These are phyloP conservation scores for Spizellomyces sp. DNA, from an alignment of 192 early-diverging fungal species.

Conservation along the genomic window DNA sequence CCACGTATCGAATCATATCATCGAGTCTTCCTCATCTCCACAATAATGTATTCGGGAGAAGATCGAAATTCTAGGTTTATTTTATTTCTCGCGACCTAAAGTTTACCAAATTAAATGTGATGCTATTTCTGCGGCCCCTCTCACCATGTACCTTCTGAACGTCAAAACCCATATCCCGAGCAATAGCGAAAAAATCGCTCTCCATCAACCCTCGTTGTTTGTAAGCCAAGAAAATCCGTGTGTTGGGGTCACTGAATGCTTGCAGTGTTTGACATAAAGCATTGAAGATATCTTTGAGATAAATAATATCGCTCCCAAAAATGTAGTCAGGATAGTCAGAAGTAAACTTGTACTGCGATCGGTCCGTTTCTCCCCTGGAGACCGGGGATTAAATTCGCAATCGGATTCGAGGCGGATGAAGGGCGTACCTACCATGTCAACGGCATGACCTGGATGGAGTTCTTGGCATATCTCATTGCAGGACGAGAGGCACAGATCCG, in stretches of 20 bases:
- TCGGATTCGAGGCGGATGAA: too few relatives aligned
- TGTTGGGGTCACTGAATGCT: constrained; percentile 20
- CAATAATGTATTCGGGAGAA: too few relatives aligned
- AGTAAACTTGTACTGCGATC: too few relatives aligned
- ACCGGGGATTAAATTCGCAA: too few relatives aligned
- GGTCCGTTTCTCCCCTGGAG: too few relatives aligned
- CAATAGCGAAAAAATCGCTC: constrained; percentile 26
- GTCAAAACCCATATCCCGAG: constrained; percentile 27
- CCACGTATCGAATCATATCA: too few relatives aligned
- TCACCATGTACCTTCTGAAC: constrained; percentile 13
- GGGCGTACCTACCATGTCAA: too few relatives aligned
- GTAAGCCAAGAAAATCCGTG: constrained; percentile 20
- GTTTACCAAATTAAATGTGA: too few relatives aligned
- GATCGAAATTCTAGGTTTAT: constrained; percentile 19
- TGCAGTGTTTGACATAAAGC: constrained; percentile 23
- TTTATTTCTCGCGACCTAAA: not conserved
- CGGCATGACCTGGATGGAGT: too few relatives aligned
- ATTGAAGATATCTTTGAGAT: constrained; percentile 9
- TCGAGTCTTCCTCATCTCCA: too few relatives aligned
- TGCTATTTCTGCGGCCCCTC: too few relatives aligned
- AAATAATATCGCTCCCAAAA: constrained; percentile 31
- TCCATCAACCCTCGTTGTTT: constrained; percentile 38
- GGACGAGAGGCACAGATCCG: not conserved
- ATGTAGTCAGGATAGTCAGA: constrained; percentile 14
- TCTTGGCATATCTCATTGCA: too few relatives aligned